phyloP scores from a whole-genome alignment of 768 basidiomycete species.

The Phylloporus scabripes region DNA sequence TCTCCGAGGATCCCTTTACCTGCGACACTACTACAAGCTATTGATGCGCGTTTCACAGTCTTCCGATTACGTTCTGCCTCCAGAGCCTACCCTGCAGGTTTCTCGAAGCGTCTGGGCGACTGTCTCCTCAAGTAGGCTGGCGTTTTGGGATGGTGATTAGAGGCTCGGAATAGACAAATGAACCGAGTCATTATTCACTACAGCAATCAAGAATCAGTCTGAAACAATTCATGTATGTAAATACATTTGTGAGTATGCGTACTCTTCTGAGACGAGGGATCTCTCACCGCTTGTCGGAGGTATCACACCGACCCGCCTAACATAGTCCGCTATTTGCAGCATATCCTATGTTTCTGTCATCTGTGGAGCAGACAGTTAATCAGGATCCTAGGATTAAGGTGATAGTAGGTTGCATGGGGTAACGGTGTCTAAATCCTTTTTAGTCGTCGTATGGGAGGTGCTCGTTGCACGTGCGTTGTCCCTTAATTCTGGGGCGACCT shows the following conservation, averaged over 20 bases:
- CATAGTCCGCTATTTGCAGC: neutral
- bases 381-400: too few relatives aligned
- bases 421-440: neutral
- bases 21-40: constrained; percentile 4
- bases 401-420: neutral
- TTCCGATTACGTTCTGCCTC: neutral
- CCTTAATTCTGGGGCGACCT: neutral
- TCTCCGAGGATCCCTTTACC: neutral
- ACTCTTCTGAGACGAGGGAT: too few relatives aligned
- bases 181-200: neutral
- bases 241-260: too few relatives aligned
- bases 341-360: neutral
- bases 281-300: too few relatives aligned
- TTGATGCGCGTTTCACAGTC: neutral
- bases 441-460: neutral
- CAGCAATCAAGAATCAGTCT: neutral
- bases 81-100: neutral
- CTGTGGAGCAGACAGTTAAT: too few relatives aligned
- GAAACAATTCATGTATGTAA: too few relatives aligned
- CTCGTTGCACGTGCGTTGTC: neutral
- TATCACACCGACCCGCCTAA: neutral
- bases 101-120: neutral
- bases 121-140: neutral
- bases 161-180: neutral
- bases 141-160: too few relatives aligned